Evolutionary conservation across 345 rosid species (phyloP).

Genomic region (Rhizophora apiculata): DNA sequence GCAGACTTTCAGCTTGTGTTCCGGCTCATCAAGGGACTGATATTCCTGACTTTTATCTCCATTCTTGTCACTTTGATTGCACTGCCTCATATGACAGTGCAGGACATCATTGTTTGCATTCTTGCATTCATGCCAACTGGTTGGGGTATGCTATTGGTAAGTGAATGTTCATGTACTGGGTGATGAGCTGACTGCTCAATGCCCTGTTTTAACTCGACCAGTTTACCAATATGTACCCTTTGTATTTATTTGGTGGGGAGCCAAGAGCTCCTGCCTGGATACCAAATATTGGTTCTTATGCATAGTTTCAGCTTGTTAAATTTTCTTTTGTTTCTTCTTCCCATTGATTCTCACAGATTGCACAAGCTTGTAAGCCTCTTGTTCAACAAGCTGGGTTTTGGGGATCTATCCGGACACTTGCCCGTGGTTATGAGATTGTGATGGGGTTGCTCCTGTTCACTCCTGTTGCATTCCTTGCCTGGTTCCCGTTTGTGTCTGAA

Average conservation of each 20-base stretch:
- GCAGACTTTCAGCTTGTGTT: constrained; percentile 93
- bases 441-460: constrained; percentile 96
- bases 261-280: no score
- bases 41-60: constrained; percentile 77
- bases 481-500: constrained; percentile 98
- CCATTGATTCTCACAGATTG: constrained; percentile 48
- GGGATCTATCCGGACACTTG: constrained; percentile 86
- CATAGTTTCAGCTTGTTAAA: neutral
- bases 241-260: no score
- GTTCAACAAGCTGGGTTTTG: constrained; percentile 74
- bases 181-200: no score
- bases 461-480: constrained; percentile 95
- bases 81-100: constrained; percentile 78
- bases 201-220: no score
- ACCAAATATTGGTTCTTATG: no score
- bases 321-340: neutral
- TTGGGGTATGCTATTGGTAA: constrained; percentile 98
- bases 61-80: constrained; percentile 76
- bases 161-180: neutral
- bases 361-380: constrained; percentile 87
- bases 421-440: constrained; percentile 89
- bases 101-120: constrained; percentile 83
- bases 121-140: constrained; percentile 99
- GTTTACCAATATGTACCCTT: no score
- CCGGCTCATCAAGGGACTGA: constrained; percentile 92